These are phyloP conservation scores for Tuber umbilicatum DNA, from an alignment of 495 filamentous ascomycete genomes.

Conservation along the genomic window DNA sequence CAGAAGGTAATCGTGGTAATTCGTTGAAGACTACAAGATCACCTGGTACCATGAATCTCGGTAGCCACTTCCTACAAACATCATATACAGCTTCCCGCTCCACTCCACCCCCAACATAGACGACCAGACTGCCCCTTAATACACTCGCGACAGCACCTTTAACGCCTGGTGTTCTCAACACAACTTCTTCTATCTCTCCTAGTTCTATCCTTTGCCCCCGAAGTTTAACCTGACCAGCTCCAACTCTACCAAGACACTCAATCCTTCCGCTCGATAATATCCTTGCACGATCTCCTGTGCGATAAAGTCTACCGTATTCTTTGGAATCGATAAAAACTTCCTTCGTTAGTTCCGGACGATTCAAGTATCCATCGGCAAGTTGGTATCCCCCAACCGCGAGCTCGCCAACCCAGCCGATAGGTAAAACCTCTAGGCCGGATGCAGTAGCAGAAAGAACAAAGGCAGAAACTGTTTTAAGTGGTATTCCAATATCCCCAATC, in stretches of 20 bases:
- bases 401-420: constrained; percentile 66
- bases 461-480: constrained; percentile 67
- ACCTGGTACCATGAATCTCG: constrained; percentile 68
- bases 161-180: constrained; percentile 51
- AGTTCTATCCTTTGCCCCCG: constrained; percentile 76
- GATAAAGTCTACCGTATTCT: constrained; percentile 58
- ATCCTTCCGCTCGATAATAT: constrained; percentile 61
- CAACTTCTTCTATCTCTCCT: constrained; percentile 70
- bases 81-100: constrained; percentile 47
- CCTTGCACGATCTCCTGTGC: constrained; percentile 77
- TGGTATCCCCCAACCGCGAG: constrained; percentile 74
- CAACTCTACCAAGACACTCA: constrained; percentile 76
- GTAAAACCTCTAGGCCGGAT: constrained; percentile 50
- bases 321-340: constrained; percentile 53
- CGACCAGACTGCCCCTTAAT: constrained; percentile 55
- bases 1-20: constrained; percentile 67
- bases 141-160: constrained; percentile 56
- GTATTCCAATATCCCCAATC: constrained; percentile 62
- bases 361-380: constrained; percentile 74
- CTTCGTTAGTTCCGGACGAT: constrained; percentile 67
- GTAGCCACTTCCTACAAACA: constrained; percentile 64
- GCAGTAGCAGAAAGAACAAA: constrained; percentile 53
- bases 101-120: constrained; percentile 55
- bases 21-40: constrained; percentile 56
- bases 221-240: constrained; percentile 71